Evolutionary conservation across 2,329 filamentous ascomycete species (phyloP).

Genomic region (Trichophyton rubrum): DNA sequence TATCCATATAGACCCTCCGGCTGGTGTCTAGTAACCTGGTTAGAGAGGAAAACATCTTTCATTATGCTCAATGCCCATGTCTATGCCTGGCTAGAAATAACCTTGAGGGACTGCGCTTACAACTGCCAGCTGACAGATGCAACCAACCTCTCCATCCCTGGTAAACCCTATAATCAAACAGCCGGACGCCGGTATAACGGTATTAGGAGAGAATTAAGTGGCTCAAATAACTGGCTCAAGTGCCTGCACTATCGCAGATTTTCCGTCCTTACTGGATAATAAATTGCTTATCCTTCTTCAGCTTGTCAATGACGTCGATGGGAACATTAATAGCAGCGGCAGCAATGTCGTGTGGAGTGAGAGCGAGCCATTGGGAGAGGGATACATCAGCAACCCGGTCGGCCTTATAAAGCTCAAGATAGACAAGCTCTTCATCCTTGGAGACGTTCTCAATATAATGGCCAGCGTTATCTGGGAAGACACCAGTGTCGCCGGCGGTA

Average conservation of each 20-base stretch:
- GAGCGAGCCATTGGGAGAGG: constrained; percentile 55
- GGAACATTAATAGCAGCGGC: constrained; percentile 49
- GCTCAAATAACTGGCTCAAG: not conserved
- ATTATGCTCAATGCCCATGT: too few species aligned
- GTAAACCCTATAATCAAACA: not conserved
- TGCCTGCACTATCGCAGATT: not conserved
- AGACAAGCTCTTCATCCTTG: constrained; percentile 50
- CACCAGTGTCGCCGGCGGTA: constrained; percentile 51
- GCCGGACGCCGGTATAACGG: not conserved
- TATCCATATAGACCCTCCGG: too few species aligned
- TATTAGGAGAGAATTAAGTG: not conserved
- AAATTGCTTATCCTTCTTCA: constrained; percentile 54
- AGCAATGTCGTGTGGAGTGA: constrained; percentile 52
- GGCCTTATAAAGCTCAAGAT: constrained; percentile 58
- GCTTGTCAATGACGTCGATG: constrained; percentile 41
- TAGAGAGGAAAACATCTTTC: too few species aligned
- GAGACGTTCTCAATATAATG: constrained; percentile 61
- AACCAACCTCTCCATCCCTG: too few species aligned
- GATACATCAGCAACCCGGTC: constrained; percentile 55
- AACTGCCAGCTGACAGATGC: too few species aligned
- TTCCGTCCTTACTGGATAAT: constrained; percentile 26
- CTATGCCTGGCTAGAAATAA: too few species aligned
- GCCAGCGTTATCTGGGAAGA: constrained; percentile 52
- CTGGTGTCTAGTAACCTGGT: too few species aligned
- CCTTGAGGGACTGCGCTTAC: too few species aligned